Evolutionary conservation across 73 alveolate species (phyloP), one percentile per base, ranked within the genome.

Genomic region (Paramecium octaurelia): DNA sequence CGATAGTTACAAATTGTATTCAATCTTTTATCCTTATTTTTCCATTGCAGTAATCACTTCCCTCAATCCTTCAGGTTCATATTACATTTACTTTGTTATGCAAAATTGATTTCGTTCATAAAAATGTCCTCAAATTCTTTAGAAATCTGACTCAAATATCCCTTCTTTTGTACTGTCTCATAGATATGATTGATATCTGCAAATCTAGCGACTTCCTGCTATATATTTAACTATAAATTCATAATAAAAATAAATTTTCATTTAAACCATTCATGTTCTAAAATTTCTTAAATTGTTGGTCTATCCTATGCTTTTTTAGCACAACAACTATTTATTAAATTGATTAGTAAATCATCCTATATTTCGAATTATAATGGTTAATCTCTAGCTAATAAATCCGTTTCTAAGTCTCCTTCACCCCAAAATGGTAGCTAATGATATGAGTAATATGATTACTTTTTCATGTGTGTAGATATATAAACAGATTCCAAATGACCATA

Each of bases 161-260:
- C 91, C 24, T 43, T 42, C 75, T 80, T 80, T 20, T 40, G 8
- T 43, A 80, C 75, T 14, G 91, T 80, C 4, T 80, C 91, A 80
- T 31, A 80, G 4, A 80, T 80, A 23, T 80, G 91, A 80, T 80
- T 42, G 31, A 80, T 80, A 80, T 80, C 91, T 11, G 91, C 91
- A 80, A 38, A 80, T 44, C 44, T 42, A 80, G 76, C 48, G 21
- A 80, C 57, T 43, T 80, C 91, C 24, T 42, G 21, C 57, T 80
- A 27, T 24, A 80, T 64, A 64, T 34, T 64, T 64, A 64, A 64
- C 84, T 64, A 64, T 64, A 64, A 64, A 64, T 64, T 64, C 84
- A 64, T 64, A 64, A 3, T 31, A 14, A 23, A 64, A 64, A 64
- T 31, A 31, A 64, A 64, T 64, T 31, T 16, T 73, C 87, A 73